Evolutionary conservation across 164 flowering plant species (phyloP).

Genomic region (Nymphaea thermarum): DNA sequence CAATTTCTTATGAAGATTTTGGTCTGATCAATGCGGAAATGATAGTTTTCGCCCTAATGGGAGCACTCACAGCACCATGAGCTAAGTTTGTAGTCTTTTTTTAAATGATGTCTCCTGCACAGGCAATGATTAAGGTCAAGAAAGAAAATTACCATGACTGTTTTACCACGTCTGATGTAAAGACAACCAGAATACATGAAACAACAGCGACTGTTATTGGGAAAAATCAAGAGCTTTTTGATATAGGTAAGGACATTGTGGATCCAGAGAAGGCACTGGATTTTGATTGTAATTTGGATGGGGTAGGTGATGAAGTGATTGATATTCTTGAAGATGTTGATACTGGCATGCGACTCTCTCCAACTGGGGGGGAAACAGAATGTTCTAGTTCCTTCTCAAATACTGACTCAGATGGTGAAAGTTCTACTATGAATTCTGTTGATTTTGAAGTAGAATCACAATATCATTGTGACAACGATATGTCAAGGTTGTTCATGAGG

Average conservation of each 20-base stretch:
- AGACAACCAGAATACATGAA: slow-evolving; percentile 4
- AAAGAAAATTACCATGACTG: slow-evolving; percentile 5
- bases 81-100: no score
- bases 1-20: no score
- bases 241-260: slow-evolving; percentile 11
- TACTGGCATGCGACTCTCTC: slow-evolving; percentile 11
- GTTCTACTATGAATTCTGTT: slow-evolving; percentile 29
- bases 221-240: background rate
- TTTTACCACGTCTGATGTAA: background rate
- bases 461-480: slow-evolving; percentile 24
- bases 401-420: slow-evolving; percentile 48
- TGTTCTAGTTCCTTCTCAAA: slow-evolving; percentile 81
- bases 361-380: slow-evolving; percentile 72
- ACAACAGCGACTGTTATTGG: slow-evolving; percentile 9
- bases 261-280: slow-evolving; percentile 25
- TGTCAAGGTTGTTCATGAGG: slow-evolving; percentile 7
- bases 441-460: slow-evolving; percentile 76
- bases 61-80: no score
- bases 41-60: no score
- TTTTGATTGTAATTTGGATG: slow-evolving; percentile 16
- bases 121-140: slow-evolving; percentile 7
- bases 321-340: slow-evolving; percentile 29
- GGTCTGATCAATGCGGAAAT: no score
- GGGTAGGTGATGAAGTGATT: slow-evolving; percentile 22
- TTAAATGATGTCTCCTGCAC: slow-evolving; percentile 27